Percentiles rank a stretch among this genome's conserved stretches.
Conservation (phyloP, 352 stramenopile genomes). For the Nothophytophthora sp. region DNA sequence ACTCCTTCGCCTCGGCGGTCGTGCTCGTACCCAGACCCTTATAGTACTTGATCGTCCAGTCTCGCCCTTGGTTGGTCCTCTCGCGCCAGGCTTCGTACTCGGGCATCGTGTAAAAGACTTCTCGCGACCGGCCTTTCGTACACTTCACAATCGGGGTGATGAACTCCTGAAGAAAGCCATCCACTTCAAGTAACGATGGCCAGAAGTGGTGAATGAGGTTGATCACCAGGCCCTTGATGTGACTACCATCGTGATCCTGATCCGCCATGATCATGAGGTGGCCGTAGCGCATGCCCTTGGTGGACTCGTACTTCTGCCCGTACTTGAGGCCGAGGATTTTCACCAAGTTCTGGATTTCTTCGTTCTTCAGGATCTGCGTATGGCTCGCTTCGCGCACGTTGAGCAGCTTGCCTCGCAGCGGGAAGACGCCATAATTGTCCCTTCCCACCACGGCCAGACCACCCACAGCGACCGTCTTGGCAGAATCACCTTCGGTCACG, state of each 20-base stretch:
- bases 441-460: slow-evolving; percentile 96
- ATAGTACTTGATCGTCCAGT: slow-evolving; percentile 99
- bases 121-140: slow-evolving; percentile 81
- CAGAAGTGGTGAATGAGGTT: slow-evolving; percentile 99
- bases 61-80: slow-evolving; percentile 86
- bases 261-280: slow-evolving; percentile 99
- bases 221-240: slow-evolving; percentile 99
- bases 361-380: slow-evolving; percentile 96
- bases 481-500: slow-evolving; percentile 98
- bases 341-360: slow-evolving; percentile 96
- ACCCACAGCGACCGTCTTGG: slow-evolving; percentile 97
- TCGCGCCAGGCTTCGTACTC: slow-evolving; percentile 96
- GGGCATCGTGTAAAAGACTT: slow-evolving; percentile 97
- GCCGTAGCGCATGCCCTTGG: slow-evolving; percentile 93
- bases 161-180: slow-evolving; percentile 94
- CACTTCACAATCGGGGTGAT: slow-evolving; percentile 98
- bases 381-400: slow-evolving; percentile 99
- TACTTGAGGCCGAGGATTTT: slow-evolving; percentile 98
- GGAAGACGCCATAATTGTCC: slow-evolving; percentile 98
- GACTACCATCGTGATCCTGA: slow-evolving; percentile 98
- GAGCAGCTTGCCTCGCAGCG: slow-evolving; percentile 97
- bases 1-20: slow-evolving; percentile 95
- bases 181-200: slow-evolving; percentile 93
- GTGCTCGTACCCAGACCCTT: slow-evolving; percentile 99
- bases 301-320: slow-evolving; percentile 92